Base-by-base conservation (phyloP, 2,329 filamentous ascomycete genomes). In the Magnaporthiopsis poae region DNA sequence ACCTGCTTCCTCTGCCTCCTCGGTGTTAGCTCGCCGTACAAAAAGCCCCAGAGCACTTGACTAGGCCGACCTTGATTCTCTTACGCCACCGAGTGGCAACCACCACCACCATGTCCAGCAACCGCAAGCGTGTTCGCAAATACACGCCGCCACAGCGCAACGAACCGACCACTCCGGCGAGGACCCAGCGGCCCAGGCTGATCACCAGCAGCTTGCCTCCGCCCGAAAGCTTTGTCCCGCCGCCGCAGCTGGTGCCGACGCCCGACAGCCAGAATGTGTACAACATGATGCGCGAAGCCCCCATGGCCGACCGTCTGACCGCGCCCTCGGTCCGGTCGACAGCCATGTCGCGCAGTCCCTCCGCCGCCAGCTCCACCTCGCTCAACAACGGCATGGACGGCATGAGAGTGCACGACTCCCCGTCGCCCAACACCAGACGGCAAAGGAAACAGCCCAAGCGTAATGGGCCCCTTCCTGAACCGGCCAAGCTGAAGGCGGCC, bases 281-380 rank as follows among this genome's bases (percentile, higher is more conserved):
- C 60, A 61, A 61, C 31, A 25, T 27, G 25, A 61, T 61, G 60
- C 60, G 60, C 12, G 60, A 61, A 21, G 60, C 60, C 25, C 9
- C 25, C 27, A 15, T 18, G 18, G 60, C 18, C 62, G 62, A 64
- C 21, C 33, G 29, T 9, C 11, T 64, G 33, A 8, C 31, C 39
- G 35, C 39, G 5, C 62, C 62, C 8, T 64, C 62, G 18, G 31
- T 35, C 11, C 35, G 39, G 35, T 36, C 62, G 2, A 11, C 62
- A 15, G 9, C 62, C 33, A 64, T 64, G 62, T 64, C 62, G 4
- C 35, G 62, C 35, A 39, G 39, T 27, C 33, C 62, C 15, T 64
- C 62, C 7, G 31, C 33, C 21, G 21, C 62, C n/a, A 46, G 62
- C 36, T 61, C 60, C 25, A 61, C 1, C 25, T 64, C 62, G 62